Evolutionary conservation across 2,329 filamentous ascomycete genomes (phyloP).

Genomic region (Colletotrichum spinosum): DNA sequence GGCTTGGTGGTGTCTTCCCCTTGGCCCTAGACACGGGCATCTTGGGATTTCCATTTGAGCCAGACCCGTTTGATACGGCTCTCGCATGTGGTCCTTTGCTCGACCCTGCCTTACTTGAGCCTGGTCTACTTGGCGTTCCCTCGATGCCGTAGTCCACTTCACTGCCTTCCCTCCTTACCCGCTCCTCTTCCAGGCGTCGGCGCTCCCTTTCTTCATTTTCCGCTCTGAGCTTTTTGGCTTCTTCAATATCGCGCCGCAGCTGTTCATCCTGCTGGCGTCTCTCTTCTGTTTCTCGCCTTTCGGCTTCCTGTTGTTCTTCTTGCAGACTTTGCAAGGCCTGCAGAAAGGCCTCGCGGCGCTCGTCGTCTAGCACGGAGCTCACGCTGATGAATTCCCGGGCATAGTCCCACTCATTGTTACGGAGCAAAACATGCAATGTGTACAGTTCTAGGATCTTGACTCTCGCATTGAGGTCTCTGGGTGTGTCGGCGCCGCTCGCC

Average conservation of each 20-base stretch:
- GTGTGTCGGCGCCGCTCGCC: slow-evolving; percentile 79
- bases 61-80: slow-evolving; percentile 48
- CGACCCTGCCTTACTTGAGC: slow-evolving; percentile 50
- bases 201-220: slow-evolving; percentile 70
- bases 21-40: slow-evolving; percentile 45
- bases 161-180: slow-evolving; percentile 60
- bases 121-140: slow-evolving; percentile 55
- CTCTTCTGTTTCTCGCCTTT: slow-evolving; percentile 72
- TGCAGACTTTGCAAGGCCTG: slow-evolving; percentile 86
- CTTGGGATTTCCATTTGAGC: slow-evolving; percentile 40
- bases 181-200: slow-evolving; percentile 66
- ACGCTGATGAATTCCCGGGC: slow-evolving; percentile 89
- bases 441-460: slow-evolving; percentile 96
- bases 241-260: slow-evolving; percentile 66
- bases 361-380: slow-evolving; percentile 90
- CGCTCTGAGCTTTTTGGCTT: slow-evolving; percentile 64
- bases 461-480: slow-evolving; percentile 83
- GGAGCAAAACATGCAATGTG: slow-evolving; percentile 91
- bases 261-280: slow-evolving; percentile 67
- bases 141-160: slow-evolving; percentile 80
- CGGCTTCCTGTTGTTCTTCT: slow-evolving; percentile 84
- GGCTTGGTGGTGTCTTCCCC: slow-evolving; percentile 46
- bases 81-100: slow-evolving; percentile 47
- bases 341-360: slow-evolving; percentile 88
- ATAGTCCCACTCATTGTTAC: slow-evolving; percentile 97